Percentiles rank a stretch among this genome's conserved stretches.
Conservation (phyloP, 805 yeast species). For the Zygosaccharomyces lentus region DNA sequence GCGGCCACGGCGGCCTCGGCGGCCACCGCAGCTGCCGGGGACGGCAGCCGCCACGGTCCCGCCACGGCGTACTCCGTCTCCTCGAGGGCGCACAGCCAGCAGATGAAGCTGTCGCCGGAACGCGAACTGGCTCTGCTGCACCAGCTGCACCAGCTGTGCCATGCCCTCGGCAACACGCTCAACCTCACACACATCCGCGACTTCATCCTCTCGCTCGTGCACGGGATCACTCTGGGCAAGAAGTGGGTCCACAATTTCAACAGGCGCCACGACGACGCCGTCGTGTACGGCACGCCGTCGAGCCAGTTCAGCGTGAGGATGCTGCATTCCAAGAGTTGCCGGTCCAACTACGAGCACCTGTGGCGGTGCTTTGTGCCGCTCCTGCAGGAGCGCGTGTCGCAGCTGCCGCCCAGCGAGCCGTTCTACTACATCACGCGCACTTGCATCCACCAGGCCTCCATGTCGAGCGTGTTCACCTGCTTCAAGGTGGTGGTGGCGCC, state of each 20-base stretch:
- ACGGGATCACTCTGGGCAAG: conserved; percentile 21
- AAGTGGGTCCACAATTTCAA: conserved; percentile 27
- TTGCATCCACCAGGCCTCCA: conserved; percentile 16
- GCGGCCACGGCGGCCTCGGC: too few relatives aligned
- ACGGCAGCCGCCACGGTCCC: neutral
- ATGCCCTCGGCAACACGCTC: conserved; percentile 22
- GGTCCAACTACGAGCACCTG: conserved; percentile 19
- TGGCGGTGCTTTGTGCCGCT: conserved; percentile 21
- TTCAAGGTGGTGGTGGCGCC: conserved; percentile 13
- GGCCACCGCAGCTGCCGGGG: neutral
- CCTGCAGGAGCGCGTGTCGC: conserved; percentile 13
- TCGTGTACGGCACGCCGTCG: conserved; percentile 20
- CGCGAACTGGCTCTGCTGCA: conserved; percentile 17
- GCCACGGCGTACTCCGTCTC: conserved; percentile 10
- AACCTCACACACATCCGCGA: conserved; percentile 21
- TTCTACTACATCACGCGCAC: conserved; percentile 21
- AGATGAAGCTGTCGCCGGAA: conserved; percentile 26
- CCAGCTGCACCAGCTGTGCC: conserved; percentile 17
- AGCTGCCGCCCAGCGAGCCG: conserved; percentile 11
- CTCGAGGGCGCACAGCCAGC: conserved; percentile 21
- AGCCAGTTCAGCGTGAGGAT: conserved; percentile 15
- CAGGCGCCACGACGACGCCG: conserved; percentile 20
- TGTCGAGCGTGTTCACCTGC: conserved; percentile 23
- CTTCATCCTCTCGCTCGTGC: conserved; percentile 15
- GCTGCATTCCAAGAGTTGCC: conserved; percentile 16